phyloP scores from a whole-genome alignment of 2,329 filamentous ascomycete species.

The Microcyclosporella mali region DNA sequence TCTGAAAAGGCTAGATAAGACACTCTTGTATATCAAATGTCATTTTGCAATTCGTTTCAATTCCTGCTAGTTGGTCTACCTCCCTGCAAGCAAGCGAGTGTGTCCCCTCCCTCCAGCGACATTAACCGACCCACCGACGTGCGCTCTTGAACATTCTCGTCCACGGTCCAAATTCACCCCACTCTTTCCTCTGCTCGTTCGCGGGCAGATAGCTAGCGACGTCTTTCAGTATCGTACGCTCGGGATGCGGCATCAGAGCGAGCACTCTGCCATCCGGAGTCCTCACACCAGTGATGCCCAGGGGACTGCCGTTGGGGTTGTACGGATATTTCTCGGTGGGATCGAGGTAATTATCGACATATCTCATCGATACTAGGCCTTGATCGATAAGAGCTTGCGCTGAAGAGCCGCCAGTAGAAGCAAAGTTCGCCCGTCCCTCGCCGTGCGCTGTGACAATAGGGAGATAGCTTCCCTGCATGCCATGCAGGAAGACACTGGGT shows the following conservation, averaged over 20 bases:
- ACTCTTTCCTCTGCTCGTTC: conserved; percentile 53
- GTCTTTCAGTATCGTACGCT: conserved; percentile 77
- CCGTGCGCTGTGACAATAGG: conserved; percentile 88
- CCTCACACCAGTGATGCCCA: conserved; percentile 73
- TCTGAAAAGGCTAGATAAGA: too few relatives aligned
- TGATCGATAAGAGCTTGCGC: conserved; percentile 52
- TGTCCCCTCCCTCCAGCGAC: too few relatives aligned
- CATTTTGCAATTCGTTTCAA: too few relatives aligned
- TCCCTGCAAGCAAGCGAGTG: too few relatives aligned
- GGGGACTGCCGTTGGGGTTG: conserved; percentile 82
- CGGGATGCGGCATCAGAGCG: conserved; percentile 89
- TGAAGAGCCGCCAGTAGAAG: conserved; percentile 44
- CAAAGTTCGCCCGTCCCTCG: conserved; percentile 68
- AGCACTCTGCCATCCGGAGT: conserved; percentile 73
- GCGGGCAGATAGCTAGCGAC: conserved; percentile 73
- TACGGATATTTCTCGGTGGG: conserved; percentile 78
- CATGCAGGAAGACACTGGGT: conserved; percentile 80
- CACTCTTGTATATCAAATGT: too few relatives aligned
- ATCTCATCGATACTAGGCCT: conserved; percentile 70
- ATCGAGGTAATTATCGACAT: conserved; percentile 72
- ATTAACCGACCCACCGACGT: conserved; percentile 74
- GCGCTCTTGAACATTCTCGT: conserved; percentile 79
- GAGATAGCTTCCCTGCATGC: conserved; percentile 74
- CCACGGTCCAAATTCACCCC: conserved; percentile 83
- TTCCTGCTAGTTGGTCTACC: too few relatives aligned